phyloP scores from a whole-genome alignment of 2,329 filamentous ascomycete species.

The Xylariaceae sp. region DNA sequence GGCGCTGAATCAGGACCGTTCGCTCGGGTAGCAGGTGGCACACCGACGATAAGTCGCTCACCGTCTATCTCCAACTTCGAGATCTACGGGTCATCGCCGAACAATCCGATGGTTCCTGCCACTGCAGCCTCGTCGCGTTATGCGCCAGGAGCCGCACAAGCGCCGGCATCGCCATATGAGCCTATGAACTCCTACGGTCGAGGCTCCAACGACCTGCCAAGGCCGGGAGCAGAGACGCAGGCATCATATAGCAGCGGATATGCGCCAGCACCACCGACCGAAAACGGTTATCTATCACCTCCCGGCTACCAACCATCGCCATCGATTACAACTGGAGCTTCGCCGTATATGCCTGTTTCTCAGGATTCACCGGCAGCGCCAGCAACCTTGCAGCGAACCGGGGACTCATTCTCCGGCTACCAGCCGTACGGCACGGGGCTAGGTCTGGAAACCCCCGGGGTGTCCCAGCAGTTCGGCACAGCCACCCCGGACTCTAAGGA shows the following conservation, averaged over 20 bases:
- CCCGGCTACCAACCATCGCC: slow-evolving; percentile 24
- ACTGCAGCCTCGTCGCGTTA: slow-evolving; percentile 45
- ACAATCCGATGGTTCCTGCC: slow-evolving; percentile 28
- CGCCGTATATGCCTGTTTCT: slow-evolving; percentile 16
- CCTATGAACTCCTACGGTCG: slow-evolving; percentile 23
- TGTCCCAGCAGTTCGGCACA: slow-evolving; percentile 6
- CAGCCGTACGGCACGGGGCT: slow-evolving; percentile 16
- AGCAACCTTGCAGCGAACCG: slow-evolving; percentile 9
- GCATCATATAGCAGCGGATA: slow-evolving; percentile 25
- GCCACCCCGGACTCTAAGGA: slow-evolving; percentile 8
- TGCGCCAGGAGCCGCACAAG: slow-evolving; percentile 31
- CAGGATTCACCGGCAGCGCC: slow-evolving; percentile 11
- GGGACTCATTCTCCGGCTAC: slow-evolving; percentile 21
- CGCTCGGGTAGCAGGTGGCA: slow-evolving; percentile 68
- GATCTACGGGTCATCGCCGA: slow-evolving; percentile 51
- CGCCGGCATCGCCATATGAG: slow-evolving; percentile 29
- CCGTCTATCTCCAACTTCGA: slow-evolving; percentile 67
- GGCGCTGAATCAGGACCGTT: slow-evolving; percentile 68
- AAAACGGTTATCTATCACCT: slow-evolving; percentile 16
- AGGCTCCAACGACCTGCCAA: slow-evolving; percentile 33
- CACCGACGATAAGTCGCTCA: slow-evolving; percentile 66
- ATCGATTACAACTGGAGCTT: slow-evolving; percentile 12
- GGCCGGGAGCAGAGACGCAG: slow-evolving; percentile 32
- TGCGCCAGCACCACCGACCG: slow-evolving; percentile 25
- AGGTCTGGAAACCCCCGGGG: too few relatives aligned